Conservation (phyloP, 2,329 filamentous ascomycete genomes). For the Microdochium nivale region DNA sequence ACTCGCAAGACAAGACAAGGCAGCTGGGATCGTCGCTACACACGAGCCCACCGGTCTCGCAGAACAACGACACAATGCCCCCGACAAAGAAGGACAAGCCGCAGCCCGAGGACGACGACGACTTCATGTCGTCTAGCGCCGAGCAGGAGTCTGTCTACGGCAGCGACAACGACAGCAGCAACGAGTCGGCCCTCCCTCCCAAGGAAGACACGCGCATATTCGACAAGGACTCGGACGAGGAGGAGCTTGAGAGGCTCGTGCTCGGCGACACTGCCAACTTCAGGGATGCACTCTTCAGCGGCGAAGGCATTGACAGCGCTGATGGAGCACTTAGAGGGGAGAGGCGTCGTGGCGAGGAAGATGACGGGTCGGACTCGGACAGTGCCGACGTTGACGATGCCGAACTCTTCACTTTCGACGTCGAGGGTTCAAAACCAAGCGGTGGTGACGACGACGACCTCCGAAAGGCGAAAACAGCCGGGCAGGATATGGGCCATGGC, state of each 20-base stretch:
- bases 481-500: neutral
- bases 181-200: neutral
- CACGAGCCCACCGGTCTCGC: neutral
- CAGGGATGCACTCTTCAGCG: conserved; percentile 58
- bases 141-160: neutral
- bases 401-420: conserved; percentile 80
- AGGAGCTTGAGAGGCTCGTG: conserved; percentile 78
- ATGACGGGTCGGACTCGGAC: conserved; percentile 28
- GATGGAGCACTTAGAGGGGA: conserved; percentile 17
- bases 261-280: conserved; percentile 85
- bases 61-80: neutral
- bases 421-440: conserved; percentile 50
- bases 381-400: conserved; percentile 57
- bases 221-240: conserved; percentile 75
- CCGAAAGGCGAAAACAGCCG: conserved; percentile 45
- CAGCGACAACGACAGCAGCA: neutral
- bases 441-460: conserved; percentile 98
- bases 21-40: too few species aligned
- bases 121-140: neutral
- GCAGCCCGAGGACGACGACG: neutral
- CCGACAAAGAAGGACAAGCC: neutral
- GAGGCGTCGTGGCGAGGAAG: conserved; percentile 13
- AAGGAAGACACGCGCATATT: conserved; percentile 7
- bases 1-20: too few species aligned
- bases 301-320: conserved; percentile 27